Evolutionary conservation across 805 yeast genomes (phyloP).

Genomic region (Candida pseudoglaebosa): DNA sequence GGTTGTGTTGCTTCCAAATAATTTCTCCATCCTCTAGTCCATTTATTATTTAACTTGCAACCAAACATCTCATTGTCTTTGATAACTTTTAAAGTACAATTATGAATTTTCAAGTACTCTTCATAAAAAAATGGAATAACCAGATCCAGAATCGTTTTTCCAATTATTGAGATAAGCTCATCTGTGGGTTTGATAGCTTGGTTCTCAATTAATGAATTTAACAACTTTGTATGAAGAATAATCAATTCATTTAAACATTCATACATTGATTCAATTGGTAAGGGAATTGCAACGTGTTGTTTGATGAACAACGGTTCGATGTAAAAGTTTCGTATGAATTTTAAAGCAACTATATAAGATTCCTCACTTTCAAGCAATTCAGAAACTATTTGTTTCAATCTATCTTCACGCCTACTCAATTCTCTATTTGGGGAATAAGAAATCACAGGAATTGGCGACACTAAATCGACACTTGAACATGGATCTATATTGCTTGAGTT

Average conservation of each 20-base stretch:
- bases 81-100: conserved; percentile 6
- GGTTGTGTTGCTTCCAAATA: conserved; percentile 44
- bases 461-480: conserved; percentile 5
- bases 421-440: conserved; percentile 16
- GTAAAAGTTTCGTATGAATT: conserved; percentile 40
- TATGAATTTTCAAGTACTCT: conserved; percentile 15
- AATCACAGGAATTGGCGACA: conserved; percentile 18
- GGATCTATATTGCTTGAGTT: not conserved
- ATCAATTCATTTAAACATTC: conserved; percentile 14
- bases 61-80: not conserved
- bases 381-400: conserved; percentile 29
- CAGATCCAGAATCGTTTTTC: not conserved
- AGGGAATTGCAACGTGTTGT: conserved; percentile 28
- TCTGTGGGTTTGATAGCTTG: not conserved
- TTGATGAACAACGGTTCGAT: conserved; percentile 32
- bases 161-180: too few species aligned
- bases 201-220: conserved; percentile 15
- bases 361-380: conserved; percentile 50
- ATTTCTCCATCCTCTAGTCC: conserved; percentile 29
- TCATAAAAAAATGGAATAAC: conserved; percentile 8
- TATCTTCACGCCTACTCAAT: conserved; percentile 5
- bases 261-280: conserved; percentile 9
- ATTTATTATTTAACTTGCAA: conserved; percentile 6
- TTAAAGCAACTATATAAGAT: conserved; percentile 42
- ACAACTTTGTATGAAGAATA: conserved; percentile 20